Evolutionary conservation across 2,329 filamentous ascomycete genomes (phyloP).

Genomic region (Penicillium sp.): DNA sequence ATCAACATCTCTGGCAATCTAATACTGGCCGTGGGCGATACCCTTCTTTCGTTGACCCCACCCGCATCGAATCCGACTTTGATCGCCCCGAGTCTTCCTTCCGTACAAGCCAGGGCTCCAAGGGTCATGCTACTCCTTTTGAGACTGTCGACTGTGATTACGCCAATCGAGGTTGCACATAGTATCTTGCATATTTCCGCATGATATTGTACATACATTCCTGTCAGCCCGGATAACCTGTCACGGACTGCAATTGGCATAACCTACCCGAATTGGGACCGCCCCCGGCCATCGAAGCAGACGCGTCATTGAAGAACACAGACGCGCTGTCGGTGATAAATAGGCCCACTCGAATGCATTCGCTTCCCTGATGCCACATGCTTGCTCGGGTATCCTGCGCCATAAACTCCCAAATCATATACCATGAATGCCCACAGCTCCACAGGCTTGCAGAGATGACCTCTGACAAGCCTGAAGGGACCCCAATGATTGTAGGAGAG

Average conservation of each 20-base stretch:
- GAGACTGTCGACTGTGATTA: constrained; percentile 13
- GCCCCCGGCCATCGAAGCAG: neutral
- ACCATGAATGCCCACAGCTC: neutral
- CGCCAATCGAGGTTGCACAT: neutral
- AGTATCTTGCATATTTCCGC: neutral
- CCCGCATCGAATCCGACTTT: constrained; percentile 14
- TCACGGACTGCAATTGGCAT: neutral
- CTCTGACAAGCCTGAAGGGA: neutral
- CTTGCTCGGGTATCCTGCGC: neutral
- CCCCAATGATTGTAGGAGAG: neutral
- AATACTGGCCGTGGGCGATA: constrained; percentile 10
- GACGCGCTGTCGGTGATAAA: neutral
- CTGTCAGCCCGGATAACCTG: neutral
- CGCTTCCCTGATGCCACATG: neutral
- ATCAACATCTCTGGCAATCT: constrained; percentile 24
- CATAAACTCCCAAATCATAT: neutral
- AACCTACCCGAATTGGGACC: neutral
- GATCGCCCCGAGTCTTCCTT: constrained; percentile 10
- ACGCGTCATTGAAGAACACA: neutral
- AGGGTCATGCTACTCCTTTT: constrained; percentile 12
- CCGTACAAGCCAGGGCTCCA: constrained; percentile 12
- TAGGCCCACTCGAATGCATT: neutral
- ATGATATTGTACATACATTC: neutral
- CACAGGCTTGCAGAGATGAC: no score
- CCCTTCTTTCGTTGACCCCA: constrained; percentile 22